These are phyloP conservation scores for Kalmusia sp. DNA, from an alignment of 2,329 filamentous ascomycete species.

Conservation along the genomic window DNA sequence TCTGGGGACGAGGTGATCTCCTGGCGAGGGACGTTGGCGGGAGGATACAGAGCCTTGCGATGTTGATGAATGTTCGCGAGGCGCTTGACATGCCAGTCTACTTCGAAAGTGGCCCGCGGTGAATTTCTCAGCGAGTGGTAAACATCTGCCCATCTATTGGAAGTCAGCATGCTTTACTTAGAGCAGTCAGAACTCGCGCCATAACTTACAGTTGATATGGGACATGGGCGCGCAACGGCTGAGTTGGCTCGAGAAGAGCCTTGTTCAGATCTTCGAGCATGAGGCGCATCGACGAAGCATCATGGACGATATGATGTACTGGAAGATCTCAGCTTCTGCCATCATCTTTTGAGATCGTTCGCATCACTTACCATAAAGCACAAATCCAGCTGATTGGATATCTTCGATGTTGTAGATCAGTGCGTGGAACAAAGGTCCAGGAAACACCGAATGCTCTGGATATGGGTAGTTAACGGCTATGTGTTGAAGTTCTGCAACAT, in stretches of 20 bases:
- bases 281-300: conserved; percentile 6
- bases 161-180: neutral
- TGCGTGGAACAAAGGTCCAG: conserved; percentile 3
- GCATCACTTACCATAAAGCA: neutral
- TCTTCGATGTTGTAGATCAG: conserved; percentile 5
- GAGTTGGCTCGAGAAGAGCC: conserved; percentile 3
- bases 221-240: neutral
- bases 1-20: neutral
- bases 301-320: conserved; percentile 8
- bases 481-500: conserved; percentile 1
- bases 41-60: conserved; percentile 4
- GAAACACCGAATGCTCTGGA: conserved; percentile 1
- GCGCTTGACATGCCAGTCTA: conserved; percentile 9
- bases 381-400: conserved; percentile 5
- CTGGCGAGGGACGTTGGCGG: neutral
- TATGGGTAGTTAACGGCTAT: neutral
- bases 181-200: neutral
- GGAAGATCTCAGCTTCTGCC: neutral
- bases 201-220: conserved; percentile 5
- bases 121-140: conserved; percentile 6
- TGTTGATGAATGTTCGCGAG: conserved; percentile 3
- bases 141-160: neutral
- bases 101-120: neutral
- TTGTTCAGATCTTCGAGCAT: conserved; percentile 2
- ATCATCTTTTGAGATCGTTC: neutral